Evolutionary conservation across 257 asterid species (phyloP).

Genomic region (Paraleonurus japonicus): DNA sequence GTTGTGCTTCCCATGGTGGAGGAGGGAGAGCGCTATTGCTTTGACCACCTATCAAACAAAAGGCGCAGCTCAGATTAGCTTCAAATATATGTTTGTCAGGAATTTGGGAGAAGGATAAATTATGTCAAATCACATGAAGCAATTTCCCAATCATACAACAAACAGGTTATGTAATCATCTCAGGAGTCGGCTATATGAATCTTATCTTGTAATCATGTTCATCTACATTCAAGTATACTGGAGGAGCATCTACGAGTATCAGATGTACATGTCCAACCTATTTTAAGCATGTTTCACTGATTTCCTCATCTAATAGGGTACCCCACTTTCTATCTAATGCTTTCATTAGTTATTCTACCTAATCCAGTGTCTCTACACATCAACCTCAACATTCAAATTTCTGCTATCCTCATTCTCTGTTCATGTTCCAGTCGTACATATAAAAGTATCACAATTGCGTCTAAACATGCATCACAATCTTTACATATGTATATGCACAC

Average conservation of each 20-base stretch:
- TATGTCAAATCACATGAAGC: not conserved
- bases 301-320: too few species aligned
- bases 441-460: not conserved
- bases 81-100: not conserved
- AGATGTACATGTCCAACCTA: not conserved
- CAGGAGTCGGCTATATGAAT: not conserved
- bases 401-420: not conserved
- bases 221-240: not conserved
- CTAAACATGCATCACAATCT: not conserved
- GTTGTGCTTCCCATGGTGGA: conserved; percentile 93
- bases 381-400: not conserved
- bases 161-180: not conserved
- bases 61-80: conserved; percentile 3
- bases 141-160: not conserved
- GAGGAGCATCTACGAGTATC: not conserved
- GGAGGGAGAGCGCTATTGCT: conserved; percentile 63
- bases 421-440: not conserved
- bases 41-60: conserved; percentile 46
- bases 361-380: not conserved
- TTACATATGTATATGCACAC: not conserved
- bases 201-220: too few species aligned
- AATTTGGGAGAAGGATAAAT: not conserved
- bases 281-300: not conserved
- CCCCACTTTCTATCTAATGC: not conserved
- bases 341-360: not conserved